Evolutionary conservation across 2,329 filamentous ascomycete genomes (phyloP).

Genomic region (Ambrosiella cleistominuta): DNA sequence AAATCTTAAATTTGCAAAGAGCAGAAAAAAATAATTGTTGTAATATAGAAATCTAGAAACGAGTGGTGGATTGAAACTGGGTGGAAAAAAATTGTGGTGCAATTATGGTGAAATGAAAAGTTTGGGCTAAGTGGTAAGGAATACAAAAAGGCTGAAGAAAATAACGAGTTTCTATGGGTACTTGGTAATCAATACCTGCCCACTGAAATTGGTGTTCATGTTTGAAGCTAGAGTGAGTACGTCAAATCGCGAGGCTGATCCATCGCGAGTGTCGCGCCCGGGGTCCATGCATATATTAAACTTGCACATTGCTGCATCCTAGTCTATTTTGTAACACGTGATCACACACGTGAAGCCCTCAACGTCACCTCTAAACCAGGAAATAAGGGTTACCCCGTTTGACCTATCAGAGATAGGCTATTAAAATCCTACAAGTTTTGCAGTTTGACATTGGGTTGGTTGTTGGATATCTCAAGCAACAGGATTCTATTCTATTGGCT

Average conservation of each 20-base stretch:
- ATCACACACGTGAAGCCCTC: neutral
- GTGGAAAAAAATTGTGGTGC: neutral
- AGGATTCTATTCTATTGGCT: neutral
- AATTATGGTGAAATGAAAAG: neutral
- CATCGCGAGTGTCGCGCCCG: conserved; percentile 11
- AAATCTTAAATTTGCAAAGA: neutral
- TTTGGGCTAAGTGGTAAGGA: neutral
- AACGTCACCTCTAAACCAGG: neutral
- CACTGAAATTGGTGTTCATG: conserved; percentile 4
- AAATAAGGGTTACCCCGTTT: neutral
- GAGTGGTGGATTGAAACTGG: neutral
- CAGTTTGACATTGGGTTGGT: neutral
- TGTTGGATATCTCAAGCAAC: neutral
- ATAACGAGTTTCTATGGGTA: neutral
- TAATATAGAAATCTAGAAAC: neutral
- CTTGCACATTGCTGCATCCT: neutral
- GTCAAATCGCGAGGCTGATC: conserved; percentile 12
- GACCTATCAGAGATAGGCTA: conserved; percentile 2
- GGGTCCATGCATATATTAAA: conserved; percentile 1
- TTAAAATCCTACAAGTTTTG: conserved; percentile 4
- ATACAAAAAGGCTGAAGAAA: neutral
- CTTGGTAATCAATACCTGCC: neutral
- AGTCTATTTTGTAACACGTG: neutral
- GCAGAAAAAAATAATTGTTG: neutral
- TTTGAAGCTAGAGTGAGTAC: conserved; percentile 2